Percentiles rank a stretch among this genome's conserved stretches.
phyloP scores from a whole-genome alignment of 352 stramenopile species.

The Phytophthora sp. region DNA sequence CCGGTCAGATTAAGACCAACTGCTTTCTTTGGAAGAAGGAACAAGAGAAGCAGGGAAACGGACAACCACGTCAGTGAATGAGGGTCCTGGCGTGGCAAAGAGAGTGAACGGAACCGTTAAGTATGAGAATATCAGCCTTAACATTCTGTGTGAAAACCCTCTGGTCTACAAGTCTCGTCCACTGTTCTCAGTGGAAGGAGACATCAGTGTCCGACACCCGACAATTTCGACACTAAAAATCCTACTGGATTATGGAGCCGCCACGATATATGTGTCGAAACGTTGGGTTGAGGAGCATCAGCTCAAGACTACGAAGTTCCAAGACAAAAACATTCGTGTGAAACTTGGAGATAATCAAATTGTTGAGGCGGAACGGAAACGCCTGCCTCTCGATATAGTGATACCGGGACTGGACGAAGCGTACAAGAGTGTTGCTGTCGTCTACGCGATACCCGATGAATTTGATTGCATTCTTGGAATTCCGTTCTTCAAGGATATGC shows the following conservation, averaged over 20 bases:
- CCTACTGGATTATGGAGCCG: neutral
- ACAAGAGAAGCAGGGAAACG: conserved; percentile 19
- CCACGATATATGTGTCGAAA: conserved; percentile 3
- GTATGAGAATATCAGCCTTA: conserved; percentile 6
- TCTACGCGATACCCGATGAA: too few relatives aligned
- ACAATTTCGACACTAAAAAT: neutral
- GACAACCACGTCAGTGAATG: conserved; percentile 14
- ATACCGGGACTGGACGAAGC: too few relatives aligned
- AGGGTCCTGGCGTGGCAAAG: conserved; percentile 4
- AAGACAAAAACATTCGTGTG: conserved; percentile 12
- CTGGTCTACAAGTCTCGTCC: conserved; percentile 8
- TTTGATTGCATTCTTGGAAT: too few relatives aligned
- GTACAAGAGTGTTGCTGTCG: too few relatives aligned
- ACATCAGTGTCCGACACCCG: neutral
- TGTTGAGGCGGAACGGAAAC: conserved; percentile 1
- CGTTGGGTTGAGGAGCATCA: neutral
- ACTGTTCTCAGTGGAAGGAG: neutral
- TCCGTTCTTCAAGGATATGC: too few relatives aligned
- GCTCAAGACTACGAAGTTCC: conserved; percentile 7
- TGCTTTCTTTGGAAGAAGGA: conserved; percentile 12
- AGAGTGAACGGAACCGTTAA: neutral
- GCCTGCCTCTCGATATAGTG: too few relatives aligned
- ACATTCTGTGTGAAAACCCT: conserved; percentile 10
- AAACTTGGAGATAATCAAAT: conserved; percentile 8
- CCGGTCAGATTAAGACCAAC: conserved; percentile 1